Evolutionary conservation across 2,329 filamentous ascomycete species (phyloP).

Genomic region (Aspergillus tanneri): DNA sequence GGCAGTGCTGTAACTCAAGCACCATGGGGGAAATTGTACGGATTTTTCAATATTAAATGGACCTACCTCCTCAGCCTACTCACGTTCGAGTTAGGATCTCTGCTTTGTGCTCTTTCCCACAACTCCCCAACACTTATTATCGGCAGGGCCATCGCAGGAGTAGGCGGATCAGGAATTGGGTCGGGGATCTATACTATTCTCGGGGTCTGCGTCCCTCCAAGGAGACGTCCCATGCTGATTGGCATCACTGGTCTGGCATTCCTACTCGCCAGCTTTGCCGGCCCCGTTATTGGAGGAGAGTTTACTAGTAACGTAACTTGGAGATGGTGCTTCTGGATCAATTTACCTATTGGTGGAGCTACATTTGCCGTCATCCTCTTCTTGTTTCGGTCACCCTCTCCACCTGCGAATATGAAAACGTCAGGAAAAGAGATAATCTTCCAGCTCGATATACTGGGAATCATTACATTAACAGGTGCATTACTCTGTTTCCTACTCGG

Average conservation of each 20-base stretch:
- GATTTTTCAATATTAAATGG: constrained; percentile 35
- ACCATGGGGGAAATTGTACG: constrained; percentile 47
- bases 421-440: too few species aligned
- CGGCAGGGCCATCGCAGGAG: constrained; percentile 3
- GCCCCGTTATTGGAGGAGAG: constrained; percentile 4
- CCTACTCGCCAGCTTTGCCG: background rate
- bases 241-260: background rate
- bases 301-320: constrained; percentile 23
- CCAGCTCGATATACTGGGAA: background rate
- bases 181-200: constrained; percentile 1
- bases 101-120: constrained; percentile 8
- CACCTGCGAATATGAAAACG: too few species aligned
- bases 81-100: constrained; percentile 32
- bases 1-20: constrained; percentile 30
- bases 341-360: constrained; percentile 34
- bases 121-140: constrained; percentile 1
- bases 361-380: constrained; percentile 18
- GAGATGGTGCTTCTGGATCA: constrained; percentile 46
- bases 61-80: constrained; percentile 30
- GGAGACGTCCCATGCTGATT: background rate
- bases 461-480: background rate
- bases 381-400: background rate
- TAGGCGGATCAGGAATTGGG: background rate
- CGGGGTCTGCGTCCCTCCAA: background rate
- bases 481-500: background rate